Base-by-base conservation (phyloP, 805 yeast genomes). In the Candida verbasci region DNA sequence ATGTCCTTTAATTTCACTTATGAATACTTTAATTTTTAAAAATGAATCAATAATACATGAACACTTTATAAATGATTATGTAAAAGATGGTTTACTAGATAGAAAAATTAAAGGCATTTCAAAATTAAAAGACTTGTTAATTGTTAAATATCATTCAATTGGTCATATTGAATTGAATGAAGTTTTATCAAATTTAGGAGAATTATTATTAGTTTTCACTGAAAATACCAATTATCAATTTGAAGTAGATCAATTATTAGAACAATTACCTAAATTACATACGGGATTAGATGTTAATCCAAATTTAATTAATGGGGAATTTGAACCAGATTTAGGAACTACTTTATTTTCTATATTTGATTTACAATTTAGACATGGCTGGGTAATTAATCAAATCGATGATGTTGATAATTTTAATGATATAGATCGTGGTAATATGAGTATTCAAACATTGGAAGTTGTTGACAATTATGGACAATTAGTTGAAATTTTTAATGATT, bases 1-100 rank as follows among this genome's bases (percentile, higher is more conserved):
- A 0, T 88, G 96, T 53, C 94, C 95, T 2, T 57, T 89, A 25
- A 71, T 89, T 10, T 89, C 96, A 0, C 60, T 89, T 27, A 70
- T 78, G 33, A 89, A 89, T 53, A 74, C 86, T 0, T 54, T 89
- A 11, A 53, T 86, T 6, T 56, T 88, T 14, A 61, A 77, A 3
- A 48, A 55, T 32, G 78, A 72, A 36, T 43, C 16, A 35, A 51
- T 9, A 3, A 16, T 29, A 15, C 30, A 28, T 24, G 12, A 32
- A 9, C 22, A 21, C 15, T 20, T 24, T 12, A 24, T 28, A 3
- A 32, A 38, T 21, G 37, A 38, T 16, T 7, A 16, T 4, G n/a
- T 10, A 4, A 24, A 12, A 23, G 14, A n/a, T 41, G 43, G 25
- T 22, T 24, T 12, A 33, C 37, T 31, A 17, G 34, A 17, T 14